Base-by-base conservation (phyloP, 2,329 filamentous ascomycete genomes). In the Microdochium bolleyi region DNA sequence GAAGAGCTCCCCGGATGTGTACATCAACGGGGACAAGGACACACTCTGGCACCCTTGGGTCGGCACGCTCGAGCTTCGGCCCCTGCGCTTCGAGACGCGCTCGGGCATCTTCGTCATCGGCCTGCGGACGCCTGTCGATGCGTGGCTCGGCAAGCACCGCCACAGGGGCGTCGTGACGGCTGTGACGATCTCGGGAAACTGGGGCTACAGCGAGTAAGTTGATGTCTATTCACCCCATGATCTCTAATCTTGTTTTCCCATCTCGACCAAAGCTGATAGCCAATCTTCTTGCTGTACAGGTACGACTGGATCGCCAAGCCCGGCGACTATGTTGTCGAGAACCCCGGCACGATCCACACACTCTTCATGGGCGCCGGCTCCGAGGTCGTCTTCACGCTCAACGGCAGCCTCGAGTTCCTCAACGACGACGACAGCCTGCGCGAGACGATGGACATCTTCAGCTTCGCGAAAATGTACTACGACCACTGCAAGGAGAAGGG, bases 301-400 rank as follows among this genome's bases (percentile, higher is more conserved):
- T 60, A 61, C 49, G 53, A 55, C 30, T 61, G 59, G 59, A 51
- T 54, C 24, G 59, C 53, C 37, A 52, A 52, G 48, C 55, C 59
- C 30, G 59, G 59, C 0, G 58, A 61, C 53, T 61, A 60, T 41
- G 55, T 61, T 22, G 55, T 55, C 22, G 58, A 61, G 48, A 58
- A 54, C 41, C 59, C 58, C 14, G 59, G 59, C n/a, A 60, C 59
- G 9, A 61, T 61, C 41, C 59, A 61, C 49, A 61, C 59, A 38
- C 52, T 61, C 34, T 57, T 54, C 48, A 61, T 61, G 58, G 54
- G 57, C 5, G 52, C 53, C 16, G 53, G 52, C 5, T 34, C 56
- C 2, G 58, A 61, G 53, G 57, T 60, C 21, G 51, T 60, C 3
- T 60, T 60, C 49, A 55, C 53, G 13, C 48, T 59, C 16, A 52